These are phyloP conservation scores for Marchantia polymorpha DNA, from an alignment of 225 moss, liverwort and hornwort species.

Conservation along the genomic window DNA sequence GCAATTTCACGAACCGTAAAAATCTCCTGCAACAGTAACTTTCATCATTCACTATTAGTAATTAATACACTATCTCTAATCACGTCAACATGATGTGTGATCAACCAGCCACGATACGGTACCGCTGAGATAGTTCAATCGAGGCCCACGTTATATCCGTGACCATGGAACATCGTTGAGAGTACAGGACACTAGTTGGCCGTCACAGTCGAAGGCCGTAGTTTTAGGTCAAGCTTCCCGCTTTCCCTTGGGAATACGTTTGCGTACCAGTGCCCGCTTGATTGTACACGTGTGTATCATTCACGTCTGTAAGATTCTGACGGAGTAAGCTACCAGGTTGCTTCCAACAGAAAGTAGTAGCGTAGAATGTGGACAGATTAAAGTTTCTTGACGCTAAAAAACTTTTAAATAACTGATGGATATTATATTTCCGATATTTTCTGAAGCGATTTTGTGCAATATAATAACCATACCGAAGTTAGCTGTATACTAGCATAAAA, in stretches of 20 bases:
- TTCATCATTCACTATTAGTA: not conserved
- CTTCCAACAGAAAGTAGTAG: not conserved
- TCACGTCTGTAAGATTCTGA: not conserved
- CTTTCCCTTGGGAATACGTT: not conserved
- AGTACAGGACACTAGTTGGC: not conserved
- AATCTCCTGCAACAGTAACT: not conserved
- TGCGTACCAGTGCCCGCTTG: not conserved
- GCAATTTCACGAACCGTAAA: not conserved
- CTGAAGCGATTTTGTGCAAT: too few species aligned
- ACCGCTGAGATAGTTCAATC: not conserved
- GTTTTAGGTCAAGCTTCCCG: not conserved
- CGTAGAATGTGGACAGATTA: not conserved
- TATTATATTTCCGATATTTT: too few species aligned
- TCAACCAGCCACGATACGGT: not conserved
- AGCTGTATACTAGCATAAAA: too few species aligned
- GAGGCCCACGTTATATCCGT: slow-evolving; percentile 5
- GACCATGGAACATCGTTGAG: not conserved
- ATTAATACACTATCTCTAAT: not conserved
- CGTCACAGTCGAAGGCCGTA: not conserved
- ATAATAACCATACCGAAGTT: too few species aligned
- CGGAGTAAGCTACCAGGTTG: not conserved
- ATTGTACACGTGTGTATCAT: not conserved
- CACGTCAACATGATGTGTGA: not conserved
- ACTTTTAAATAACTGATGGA: too few species aligned
- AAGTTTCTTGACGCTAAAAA: not conserved